phyloP scores from a whole-genome alignment of 306 rosid species.

The Prunus campanulata region DNA sequence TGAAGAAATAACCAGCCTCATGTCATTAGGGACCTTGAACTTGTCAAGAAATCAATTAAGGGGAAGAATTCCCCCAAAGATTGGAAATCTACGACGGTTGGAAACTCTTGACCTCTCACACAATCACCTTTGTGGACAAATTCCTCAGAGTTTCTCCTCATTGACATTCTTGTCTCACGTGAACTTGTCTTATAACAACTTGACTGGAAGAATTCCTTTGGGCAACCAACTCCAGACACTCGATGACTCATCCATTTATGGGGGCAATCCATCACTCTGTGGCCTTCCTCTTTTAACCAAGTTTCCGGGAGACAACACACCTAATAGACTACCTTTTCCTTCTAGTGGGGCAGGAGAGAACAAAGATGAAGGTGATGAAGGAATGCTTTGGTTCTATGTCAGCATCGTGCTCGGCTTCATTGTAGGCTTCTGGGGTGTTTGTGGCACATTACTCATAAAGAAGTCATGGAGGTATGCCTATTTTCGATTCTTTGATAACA shows the following conservation, averaged over 20 bases:
- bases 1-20: not conserved
- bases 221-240: not conserved
- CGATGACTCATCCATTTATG: not conserved
- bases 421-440: too few species aligned
- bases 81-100: not conserved
- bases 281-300: too few species aligned
- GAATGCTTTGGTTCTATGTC: too few species aligned
- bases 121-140: not conserved
- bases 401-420: too few species aligned
- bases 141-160: not conserved
- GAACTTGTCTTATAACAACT: not conserved
- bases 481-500: too few species aligned
- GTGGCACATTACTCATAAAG: too few species aligned
- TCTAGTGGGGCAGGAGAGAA: too few species aligned
- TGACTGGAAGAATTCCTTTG: not conserved
- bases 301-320: too few species aligned
- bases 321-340: too few species aligned
- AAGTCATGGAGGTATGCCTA: too few species aligned
- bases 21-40: not conserved
- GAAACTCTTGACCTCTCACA: slow-evolving; percentile 12
- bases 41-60: not conserved
- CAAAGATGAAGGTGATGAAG: not conserved
- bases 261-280: not conserved
- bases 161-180: not conserved
- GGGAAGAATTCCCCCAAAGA: not conserved